phyloP scores from a whole-genome alignment of 2,329 filamentous ascomycete genomes.

The Penicillium rolfsii region DNA sequence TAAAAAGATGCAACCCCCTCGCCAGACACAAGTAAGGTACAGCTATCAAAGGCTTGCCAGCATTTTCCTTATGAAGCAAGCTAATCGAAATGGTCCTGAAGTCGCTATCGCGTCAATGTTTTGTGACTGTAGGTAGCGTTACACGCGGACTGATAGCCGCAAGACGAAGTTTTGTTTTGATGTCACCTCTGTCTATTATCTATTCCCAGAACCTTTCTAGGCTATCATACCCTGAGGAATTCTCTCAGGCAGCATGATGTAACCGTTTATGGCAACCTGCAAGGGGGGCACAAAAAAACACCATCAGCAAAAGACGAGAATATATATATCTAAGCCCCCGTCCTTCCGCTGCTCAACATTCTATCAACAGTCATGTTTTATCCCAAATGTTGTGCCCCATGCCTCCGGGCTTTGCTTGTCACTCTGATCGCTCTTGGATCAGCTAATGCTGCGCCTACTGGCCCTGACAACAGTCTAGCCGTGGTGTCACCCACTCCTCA shows the following conservation, averaged over 20 bases:
- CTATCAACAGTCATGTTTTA: constrained; percentile 12
- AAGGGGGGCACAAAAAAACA: constrained; percentile 11
- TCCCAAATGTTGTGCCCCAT: constrained; percentile 4
- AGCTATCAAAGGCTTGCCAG: background rate
- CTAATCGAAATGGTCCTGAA: background rate
- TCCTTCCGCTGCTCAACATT: background rate
- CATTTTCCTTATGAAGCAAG: background rate
- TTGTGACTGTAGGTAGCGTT: constrained; percentile 8
- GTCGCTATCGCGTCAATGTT: background rate
- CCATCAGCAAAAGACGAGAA: background rate
- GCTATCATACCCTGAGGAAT: constrained; percentile 5
- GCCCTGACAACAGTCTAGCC: constrained; percentile 10
- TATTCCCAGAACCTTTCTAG: background rate
- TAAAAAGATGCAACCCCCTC: too few relatives aligned
- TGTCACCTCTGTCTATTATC: constrained; percentile 7
- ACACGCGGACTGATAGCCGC: constrained; percentile 2
- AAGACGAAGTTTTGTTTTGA: constrained; percentile 7
- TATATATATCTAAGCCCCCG: background rate
- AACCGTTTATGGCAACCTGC: constrained; percentile 6
- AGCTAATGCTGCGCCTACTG: constrained; percentile 10
- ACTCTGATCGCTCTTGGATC: constrained; percentile 8
- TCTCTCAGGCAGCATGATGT: constrained; percentile 6
- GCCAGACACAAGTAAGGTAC: too few relatives aligned
- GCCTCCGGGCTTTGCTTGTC: constrained; percentile 13
- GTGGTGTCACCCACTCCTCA: constrained; percentile 19